Evolutionary conservation across 257 asterid species (phyloP), one percentile per base, ranked within the genome.

Genomic region (Nicotiana benthamiana): DNA sequence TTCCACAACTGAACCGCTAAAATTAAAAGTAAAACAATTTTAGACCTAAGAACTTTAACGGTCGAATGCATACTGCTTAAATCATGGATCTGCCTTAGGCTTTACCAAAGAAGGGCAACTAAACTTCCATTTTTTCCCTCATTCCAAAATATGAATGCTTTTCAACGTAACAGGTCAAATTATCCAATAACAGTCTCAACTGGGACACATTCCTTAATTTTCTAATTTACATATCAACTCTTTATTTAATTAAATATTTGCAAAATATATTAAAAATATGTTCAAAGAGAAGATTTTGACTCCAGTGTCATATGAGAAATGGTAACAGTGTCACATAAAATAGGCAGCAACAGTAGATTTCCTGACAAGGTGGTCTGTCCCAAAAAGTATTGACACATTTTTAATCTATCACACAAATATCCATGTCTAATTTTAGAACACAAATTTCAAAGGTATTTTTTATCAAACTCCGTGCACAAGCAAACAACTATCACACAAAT

Each of bases 91-190:
- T 26, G 46, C 28, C 11, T 67, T 18, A 11, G 76, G 56, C 32
- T 68, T 68, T 2, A 5, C 54, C 1, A 2, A 36, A 67, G 56
- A 68, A 68, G 30, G 77, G 7, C 3, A 20, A 40, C 77, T 54
- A 70, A 70, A n/a, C 77, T 70, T 70, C 34, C 57, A 70, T 70
- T 43, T 68, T 43, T 70, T n/a, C n/a, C n/a, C n/a, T n/a, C n/a
- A n/a, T 40, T 40, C 43, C 56, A 68, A 68, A 40, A 11, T 36
- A 20, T 12, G 57, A 68, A 20, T n/a, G 1, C 56, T n/a, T 68
- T 28, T 28, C 3, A 68, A 36, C 22, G 32, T 2, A 70, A 70
- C 57, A 70, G 22, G 20, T 70, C 20, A 70, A n/a, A 70, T 40
- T 40, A 40, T 68, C 32, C 46, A 68, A 68, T 11, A n/a, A 36